phyloP scores from a whole-genome alignment of 2,329 filamentous ascomycete species.

The Colletotrichum sp. region DNA sequence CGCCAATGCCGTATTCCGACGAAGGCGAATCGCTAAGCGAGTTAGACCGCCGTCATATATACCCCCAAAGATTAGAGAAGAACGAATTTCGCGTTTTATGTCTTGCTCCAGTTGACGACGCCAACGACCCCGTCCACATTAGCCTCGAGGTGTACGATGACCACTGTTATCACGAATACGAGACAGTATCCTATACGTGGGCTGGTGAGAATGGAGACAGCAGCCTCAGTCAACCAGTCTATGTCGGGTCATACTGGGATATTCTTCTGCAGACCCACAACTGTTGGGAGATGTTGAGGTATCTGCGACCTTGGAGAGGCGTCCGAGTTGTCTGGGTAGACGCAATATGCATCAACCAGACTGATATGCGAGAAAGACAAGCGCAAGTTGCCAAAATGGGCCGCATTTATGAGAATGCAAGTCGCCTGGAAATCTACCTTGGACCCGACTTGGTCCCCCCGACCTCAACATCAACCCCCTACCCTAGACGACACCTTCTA shows the following conservation, averaged over 20 bases:
- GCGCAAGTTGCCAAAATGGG: background rate
- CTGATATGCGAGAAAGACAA: background rate
- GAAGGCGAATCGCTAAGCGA: no score
- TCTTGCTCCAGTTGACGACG: background rate
- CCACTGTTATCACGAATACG: accelerated
- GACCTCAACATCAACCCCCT: accelerated
- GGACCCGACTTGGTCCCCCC: accelerated
- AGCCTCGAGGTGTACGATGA: background rate
- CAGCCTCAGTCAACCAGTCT: accelerated
- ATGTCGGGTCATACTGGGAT: background rate
- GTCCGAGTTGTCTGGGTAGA: accelerated
- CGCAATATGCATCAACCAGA: background rate
- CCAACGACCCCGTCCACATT: accelerated
- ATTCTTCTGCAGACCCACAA: accelerated
- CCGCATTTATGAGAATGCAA: accelerated
- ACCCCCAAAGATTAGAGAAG: no score
- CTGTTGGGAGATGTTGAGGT: background rate
- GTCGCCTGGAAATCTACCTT: accelerated
- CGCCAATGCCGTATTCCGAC: no score
- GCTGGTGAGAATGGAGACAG: background rate
- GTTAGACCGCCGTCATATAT: no score
- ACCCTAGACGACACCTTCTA: accelerated
- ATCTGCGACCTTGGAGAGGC: accelerated
- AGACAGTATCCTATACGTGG: background rate
- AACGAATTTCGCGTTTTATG: background rate